Percentiles rank a stretch among this genome's conserved stretches.
Evolutionary conservation across 169 alveolate species (phyloP).

Genomic region (Plasmodium billcollinsi): DNA sequence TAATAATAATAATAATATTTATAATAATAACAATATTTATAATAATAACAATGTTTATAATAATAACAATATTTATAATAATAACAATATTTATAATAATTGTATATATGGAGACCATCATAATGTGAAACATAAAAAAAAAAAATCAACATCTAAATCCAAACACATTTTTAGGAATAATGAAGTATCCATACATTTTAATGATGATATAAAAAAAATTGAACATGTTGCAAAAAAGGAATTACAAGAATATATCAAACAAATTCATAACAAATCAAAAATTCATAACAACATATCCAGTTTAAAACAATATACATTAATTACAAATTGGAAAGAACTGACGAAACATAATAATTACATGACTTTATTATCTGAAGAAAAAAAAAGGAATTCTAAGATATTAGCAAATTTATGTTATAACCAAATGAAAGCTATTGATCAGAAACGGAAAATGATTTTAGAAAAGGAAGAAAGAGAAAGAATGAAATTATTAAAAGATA

Average conservation of each 20-base stretch:
- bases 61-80: too few species aligned
- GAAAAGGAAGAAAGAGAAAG: constrained; percentile 79
- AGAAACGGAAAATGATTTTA: constrained; percentile 23
- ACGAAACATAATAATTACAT: constrained; percentile 29
- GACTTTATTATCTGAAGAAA: constrained; percentile 5
- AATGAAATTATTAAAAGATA: constrained; percentile 88
- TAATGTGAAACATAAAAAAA: not conserved
- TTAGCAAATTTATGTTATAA: constrained; percentile 40
- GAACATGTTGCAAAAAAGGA: not conserved
- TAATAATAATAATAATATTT: too few species aligned
- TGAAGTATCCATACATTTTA: not conserved
- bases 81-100: too few species aligned
- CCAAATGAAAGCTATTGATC: constrained; percentile 32
- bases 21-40: too few species aligned
- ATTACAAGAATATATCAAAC: constrained; percentile 18
- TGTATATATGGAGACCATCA: too few species aligned
- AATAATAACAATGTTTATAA: too few species aligned
- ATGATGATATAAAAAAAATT: constrained; percentile 2
- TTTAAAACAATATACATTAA: constrained; percentile 26
- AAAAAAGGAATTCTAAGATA: constrained; percentile 2
- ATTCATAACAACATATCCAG: constrained; percentile 13
- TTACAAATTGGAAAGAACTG: constrained; percentile 15
- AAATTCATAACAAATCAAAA: constrained; percentile 7
- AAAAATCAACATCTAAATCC: not conserved
- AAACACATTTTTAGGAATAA: not conserved